These are phyloP conservation scores for Pneumocystis jirovecii DNA, from an alignment of 1,139 yeast genomes.

Conservation along the genomic window DNA sequence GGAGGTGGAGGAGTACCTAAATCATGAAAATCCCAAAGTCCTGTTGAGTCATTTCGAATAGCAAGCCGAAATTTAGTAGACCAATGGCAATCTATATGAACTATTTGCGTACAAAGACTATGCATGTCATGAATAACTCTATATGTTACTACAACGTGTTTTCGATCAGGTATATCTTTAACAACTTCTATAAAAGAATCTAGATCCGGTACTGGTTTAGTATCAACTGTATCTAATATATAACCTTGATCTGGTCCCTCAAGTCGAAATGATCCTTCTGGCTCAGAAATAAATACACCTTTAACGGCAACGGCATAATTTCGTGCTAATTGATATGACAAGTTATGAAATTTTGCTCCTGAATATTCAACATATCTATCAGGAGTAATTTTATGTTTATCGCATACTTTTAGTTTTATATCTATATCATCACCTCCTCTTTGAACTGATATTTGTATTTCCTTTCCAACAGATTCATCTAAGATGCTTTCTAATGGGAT, in stretches of 20 bases:
- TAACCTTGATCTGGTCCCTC: slow-evolving; percentile 42
- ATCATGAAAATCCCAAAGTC: slow-evolving; percentile 71
- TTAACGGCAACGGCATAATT: slow-evolving; percentile 66
- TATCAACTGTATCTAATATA: slow-evolving; percentile 66
- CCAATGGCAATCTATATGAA: slow-evolving; percentile 79
- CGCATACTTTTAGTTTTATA: slow-evolving; percentile 45
- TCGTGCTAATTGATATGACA: slow-evolving; percentile 81
- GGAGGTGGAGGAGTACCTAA: slow-evolving; percentile 50
- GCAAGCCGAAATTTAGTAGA: slow-evolving; percentile 55
- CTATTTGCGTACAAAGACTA: slow-evolving; percentile 44
- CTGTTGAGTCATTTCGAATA: slow-evolving; percentile 62
- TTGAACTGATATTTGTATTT: slow-evolving; percentile 47
- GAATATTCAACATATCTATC: slow-evolving; percentile 64
- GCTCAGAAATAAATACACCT: slow-evolving; percentile 70
- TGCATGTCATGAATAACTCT: slow-evolving; percentile 74
- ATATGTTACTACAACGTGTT: slow-evolving; percentile 55
- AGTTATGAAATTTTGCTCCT: slow-evolving; percentile 73
- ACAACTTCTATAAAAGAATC: slow-evolving; percentile 66
- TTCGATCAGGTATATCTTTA: slow-evolving; percentile 60
- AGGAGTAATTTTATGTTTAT: slow-evolving; percentile 73
- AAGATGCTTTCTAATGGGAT: slow-evolving; percentile 72
- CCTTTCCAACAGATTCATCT: slow-evolving; percentile 53
- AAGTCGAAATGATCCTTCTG: slow-evolving; percentile 62
- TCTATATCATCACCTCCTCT: slow-evolving; percentile 53
- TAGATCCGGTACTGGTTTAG: slow-evolving; percentile 54